Percentiles rank a stretch among this genome's conserved stretches.
These are phyloP conservation scores for Aurantiochytrium sp. DNA, from an alignment of 108 stramenopile species.

Conservation along the genomic window DNA sequence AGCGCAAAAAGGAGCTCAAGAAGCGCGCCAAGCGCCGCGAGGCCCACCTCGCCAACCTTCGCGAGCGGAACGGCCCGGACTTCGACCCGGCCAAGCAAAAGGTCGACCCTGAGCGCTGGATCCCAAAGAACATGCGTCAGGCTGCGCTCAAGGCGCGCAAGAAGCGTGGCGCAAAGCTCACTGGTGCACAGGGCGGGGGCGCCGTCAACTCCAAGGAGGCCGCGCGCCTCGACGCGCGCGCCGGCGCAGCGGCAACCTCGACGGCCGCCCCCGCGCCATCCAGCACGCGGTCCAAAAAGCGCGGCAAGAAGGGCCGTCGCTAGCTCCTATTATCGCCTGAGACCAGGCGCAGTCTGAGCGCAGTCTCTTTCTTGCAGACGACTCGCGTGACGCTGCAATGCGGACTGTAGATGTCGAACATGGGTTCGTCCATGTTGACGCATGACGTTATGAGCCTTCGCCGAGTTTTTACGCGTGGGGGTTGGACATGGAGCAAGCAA, in stretches of 20 bases:
- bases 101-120: conserved; percentile 2
- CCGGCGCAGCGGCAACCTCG: background rate
- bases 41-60: background rate
- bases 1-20: background rate
- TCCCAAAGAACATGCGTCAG: conserved; percentile 13
- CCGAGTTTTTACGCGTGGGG: too few relatives aligned
- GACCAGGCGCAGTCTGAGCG: too few relatives aligned
- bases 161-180: background rate
- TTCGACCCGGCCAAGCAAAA: conserved; percentile 19
- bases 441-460: too few relatives aligned
- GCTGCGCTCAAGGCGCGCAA: conserved; percentile 5
- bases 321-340: too few relatives aligned
- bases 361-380: too few relatives aligned
- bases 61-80: background rate
- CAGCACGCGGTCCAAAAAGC: background rate
- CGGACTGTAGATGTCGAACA: too few relatives aligned
- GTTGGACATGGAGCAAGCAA: too few relatives aligned
- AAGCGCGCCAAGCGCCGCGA: conserved; percentile 25
- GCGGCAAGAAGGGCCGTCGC: background rate
- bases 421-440: too few relatives aligned
- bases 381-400: too few relatives aligned
- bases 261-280: background rate
- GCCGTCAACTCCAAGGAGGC: background rate
- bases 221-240: background rate
- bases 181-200: background rate